phyloP scores from a whole-genome alignment of 108 stramenopile genomes.

The Nitzschia sp. region DNA sequence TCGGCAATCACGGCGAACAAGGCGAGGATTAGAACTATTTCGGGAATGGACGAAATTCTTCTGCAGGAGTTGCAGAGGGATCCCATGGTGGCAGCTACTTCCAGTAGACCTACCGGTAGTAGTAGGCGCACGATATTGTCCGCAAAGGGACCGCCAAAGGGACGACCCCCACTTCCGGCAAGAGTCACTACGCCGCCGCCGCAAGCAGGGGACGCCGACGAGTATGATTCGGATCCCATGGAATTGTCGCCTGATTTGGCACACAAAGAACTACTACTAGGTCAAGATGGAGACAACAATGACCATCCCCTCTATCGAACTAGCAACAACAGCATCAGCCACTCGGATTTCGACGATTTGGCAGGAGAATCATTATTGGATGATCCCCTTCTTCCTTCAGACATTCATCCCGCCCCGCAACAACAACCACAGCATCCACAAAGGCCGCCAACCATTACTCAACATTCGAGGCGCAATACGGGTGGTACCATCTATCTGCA shows the following conservation, averaged over 20 bases:
- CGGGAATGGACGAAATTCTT: conserved; percentile 61
- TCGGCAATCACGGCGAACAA: not conserved
- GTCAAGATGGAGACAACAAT: too few species aligned
- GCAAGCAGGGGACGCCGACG: not conserved
- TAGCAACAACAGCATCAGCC: not conserved
- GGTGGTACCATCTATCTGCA: conserved; percentile 90
- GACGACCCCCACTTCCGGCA: conserved; percentile 42
- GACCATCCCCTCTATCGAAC: not conserved
- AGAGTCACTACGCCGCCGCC: not conserved
- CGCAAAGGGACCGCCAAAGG: too few species aligned
- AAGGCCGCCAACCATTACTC: not conserved
- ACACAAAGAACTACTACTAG: too few species aligned
- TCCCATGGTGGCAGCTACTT: not conserved
- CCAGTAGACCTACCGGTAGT: not conserved
- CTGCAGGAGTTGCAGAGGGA: conserved; percentile 45
- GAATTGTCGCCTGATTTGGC: conserved; percentile 23
- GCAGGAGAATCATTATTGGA: conserved; percentile 1
- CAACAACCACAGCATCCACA: conserved; percentile 10
- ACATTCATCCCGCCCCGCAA: not conserved
- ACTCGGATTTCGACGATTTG: not conserved
- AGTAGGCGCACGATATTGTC: too few species aligned
- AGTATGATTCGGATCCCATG: conserved; percentile 4
- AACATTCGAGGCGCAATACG: conserved; percentile 77
- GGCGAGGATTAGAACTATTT: conserved; percentile 56
- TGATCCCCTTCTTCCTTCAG: not conserved